phyloP scores from a whole-genome alignment of 2,329 filamentous ascomycete species.

The Microdochium trichocladiopsis region DNA sequence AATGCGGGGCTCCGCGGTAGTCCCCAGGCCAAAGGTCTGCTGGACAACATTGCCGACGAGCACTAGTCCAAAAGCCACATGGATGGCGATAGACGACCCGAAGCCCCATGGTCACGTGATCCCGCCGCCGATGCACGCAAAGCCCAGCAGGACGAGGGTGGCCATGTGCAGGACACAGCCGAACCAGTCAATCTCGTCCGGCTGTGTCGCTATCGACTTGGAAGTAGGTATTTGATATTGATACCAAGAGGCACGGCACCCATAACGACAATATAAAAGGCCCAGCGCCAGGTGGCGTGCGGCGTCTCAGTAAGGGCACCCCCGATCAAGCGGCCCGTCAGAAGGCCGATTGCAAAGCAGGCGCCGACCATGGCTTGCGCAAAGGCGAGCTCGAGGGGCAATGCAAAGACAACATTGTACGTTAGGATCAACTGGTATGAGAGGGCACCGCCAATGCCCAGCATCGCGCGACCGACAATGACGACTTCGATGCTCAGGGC shows the following conservation, averaged over 20 bases:
- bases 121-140: constrained; percentile 44
- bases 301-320: constrained; percentile 24
- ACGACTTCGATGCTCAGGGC: constrained; percentile 18
- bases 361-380: constrained; percentile 11
- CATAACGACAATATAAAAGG: constrained; percentile 46
- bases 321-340: constrained; percentile 18
- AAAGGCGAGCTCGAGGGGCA: constrained; percentile 9
- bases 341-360: constrained; percentile 17
- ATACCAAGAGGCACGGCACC: constrained; percentile 32
- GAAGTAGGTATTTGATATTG: constrained; percentile 20
- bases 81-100: constrained; percentile 34
- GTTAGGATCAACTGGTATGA: constrained; percentile 20
- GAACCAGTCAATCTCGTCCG: constrained; percentile 21
- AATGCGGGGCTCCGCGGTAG: constrained; percentile 29
- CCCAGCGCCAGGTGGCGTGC: constrained; percentile 33
- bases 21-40: constrained; percentile 37
- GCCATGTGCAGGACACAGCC: constrained; percentile 19
- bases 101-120: constrained; percentile 39
- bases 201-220: constrained; percentile 6
- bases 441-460: constrained; percentile 20
- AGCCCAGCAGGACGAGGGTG: constrained; percentile 29
- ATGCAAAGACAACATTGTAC: constrained; percentile 13
- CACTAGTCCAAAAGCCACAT: constrained; percentile 36
- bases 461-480: constrained; percentile 23
- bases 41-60: constrained; percentile 36